Evolutionary conservation across 1,139 yeast species (phyloP), one percentile per base, ranked within the genome.

Genomic region (Suhomyces terraborum): DNA sequence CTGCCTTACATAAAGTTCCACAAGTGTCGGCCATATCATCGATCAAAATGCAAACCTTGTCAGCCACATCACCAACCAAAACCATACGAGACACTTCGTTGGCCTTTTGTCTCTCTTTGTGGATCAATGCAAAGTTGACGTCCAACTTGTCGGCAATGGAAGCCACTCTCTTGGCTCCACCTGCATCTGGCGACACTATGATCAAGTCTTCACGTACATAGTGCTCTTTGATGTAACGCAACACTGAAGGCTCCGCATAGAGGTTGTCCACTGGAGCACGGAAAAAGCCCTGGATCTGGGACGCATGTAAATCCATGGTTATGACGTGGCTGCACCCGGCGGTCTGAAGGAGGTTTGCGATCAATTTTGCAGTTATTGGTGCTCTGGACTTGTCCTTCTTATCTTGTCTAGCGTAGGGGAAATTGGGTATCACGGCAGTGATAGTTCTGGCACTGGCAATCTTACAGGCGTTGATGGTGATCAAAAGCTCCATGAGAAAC

Each of bases 11-110:
- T 48, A 84, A 66, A 3, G 93, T 84, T 35, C 93, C 93, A 64
- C 93, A 84, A 4, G 93, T 85, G 56, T 85, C 93, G 18, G 91
- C 91, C 87, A 85, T 84, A 58, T 85, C 94, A 58, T 85, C 94
- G 29, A 85, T 80, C 50, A 85, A 67, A 21, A 85, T 69, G 66
- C 93, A 84, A 3, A 82, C 75, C 55, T 84, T 84, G 40, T 79
- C 77, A 2, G 76, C 65, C 23, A 85, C 94, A 62, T 85, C 93
- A 52, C 94, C 94, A 31, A 85, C 94, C 41, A 79, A 65, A 14
- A 78, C 88, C 91, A 84, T 84, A 56, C 80, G 72, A 22, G 85
- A 77, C 13, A 84, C 87, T 64, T 84, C 89, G 55, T 83, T 84
- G 28, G 93, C 89, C 60, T 82, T 78, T 36, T 86, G 88, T 63